These are phyloP conservation scores for Dendryphion nanum DNA, from an alignment of 2,329 filamentous ascomycete genomes.

Conservation along the genomic window DNA sequence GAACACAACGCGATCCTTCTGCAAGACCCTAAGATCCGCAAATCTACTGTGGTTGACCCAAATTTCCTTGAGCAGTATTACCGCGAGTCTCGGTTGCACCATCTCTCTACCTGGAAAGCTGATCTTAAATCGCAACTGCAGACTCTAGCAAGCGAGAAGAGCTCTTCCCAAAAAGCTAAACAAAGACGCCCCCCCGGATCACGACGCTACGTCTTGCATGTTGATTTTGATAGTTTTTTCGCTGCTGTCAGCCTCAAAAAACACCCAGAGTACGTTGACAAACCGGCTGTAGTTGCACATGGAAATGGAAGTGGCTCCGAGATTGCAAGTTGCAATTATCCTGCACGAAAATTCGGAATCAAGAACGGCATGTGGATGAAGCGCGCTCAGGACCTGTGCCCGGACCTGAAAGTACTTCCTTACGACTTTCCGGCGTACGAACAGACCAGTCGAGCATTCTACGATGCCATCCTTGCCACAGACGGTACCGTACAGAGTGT, in stretches of 20 bases:
- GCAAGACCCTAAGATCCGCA: slow-evolving; percentile 78
- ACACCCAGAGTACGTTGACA: slow-evolving; percentile 70
- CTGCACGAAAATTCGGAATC: slow-evolving; percentile 78
- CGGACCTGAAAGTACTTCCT: slow-evolving; percentile 82
- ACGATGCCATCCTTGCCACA: slow-evolving; percentile 75
- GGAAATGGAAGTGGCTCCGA: slow-evolving; percentile 82
- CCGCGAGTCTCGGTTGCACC: slow-evolving; percentile 89
- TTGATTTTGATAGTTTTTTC: slow-evolving; percentile 99
- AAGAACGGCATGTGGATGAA: slow-evolving; percentile 99
- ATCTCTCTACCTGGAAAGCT: slow-evolving; percentile 95
- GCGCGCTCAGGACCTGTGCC: slow-evolving; percentile 75
- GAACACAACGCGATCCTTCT: slow-evolving; percentile 87
- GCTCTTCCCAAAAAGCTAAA: slow-evolving; percentile 48
- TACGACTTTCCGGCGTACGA: slow-evolving; percentile 97
- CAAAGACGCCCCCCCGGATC: slow-evolving; percentile 60
- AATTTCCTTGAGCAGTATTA: slow-evolving; percentile 95
- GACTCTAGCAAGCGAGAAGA: slow-evolving; percentile 70
- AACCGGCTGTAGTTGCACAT: slow-evolving; percentile 87
- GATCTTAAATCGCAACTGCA: slow-evolving; percentile 89
- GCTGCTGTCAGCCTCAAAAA: slow-evolving; percentile 85
- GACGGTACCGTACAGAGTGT: slow-evolving; percentile 91
- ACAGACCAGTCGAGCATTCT: slow-evolving; percentile 83
- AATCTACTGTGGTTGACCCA: slow-evolving; percentile 88
- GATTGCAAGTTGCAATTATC: slow-evolving; percentile 97
- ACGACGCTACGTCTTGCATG: slow-evolving; percentile 84